Conservation (phyloP, 225 moss, liverwort and hornwort species). For the Sphagnum tenellum region DNA sequence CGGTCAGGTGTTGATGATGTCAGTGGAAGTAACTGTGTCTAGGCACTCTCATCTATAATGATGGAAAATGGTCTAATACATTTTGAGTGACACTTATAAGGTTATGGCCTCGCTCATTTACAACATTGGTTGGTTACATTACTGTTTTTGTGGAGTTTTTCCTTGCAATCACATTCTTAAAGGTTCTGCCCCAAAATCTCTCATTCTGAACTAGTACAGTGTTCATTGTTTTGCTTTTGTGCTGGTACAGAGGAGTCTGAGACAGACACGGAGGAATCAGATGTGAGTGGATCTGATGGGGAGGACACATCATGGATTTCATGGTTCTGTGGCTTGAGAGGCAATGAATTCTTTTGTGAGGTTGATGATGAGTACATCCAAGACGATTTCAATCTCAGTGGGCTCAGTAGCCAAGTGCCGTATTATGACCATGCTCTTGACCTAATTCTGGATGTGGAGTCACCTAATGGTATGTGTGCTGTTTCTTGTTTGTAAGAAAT, state of each 20-base stretch:
- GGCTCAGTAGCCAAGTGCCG: conserved; percentile 50
- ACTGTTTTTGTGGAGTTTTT: no score
- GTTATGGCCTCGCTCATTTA: no score
- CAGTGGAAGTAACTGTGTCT: no score
- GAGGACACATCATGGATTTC: conserved; percentile 59
- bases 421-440: conserved; percentile 57
- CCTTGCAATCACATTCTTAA: no score
- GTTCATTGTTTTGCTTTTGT: no score
- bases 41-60: no score
- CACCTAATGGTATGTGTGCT: conserved; percentile 33
- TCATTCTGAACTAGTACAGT: no score
- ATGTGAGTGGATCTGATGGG: conserved; percentile 57
- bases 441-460: conserved; percentile 50
- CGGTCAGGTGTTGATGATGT: no score
- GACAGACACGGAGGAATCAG: conserved; percentile 50
- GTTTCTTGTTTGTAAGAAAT: neutral
- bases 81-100: no score
- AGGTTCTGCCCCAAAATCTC: no score
- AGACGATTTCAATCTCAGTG: conserved; percentile 57
- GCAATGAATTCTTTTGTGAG: conserved; percentile 54
- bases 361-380: conserved; percentile 61
- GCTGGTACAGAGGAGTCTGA: conserved; percentile 31
- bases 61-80: no score
- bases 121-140: no score
- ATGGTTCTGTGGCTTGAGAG: conserved; percentile 54